Evolutionary conservation across 2,329 filamentous ascomycete genomes (phyloP).

Genomic region (Colletotrichum incanum): DNA sequence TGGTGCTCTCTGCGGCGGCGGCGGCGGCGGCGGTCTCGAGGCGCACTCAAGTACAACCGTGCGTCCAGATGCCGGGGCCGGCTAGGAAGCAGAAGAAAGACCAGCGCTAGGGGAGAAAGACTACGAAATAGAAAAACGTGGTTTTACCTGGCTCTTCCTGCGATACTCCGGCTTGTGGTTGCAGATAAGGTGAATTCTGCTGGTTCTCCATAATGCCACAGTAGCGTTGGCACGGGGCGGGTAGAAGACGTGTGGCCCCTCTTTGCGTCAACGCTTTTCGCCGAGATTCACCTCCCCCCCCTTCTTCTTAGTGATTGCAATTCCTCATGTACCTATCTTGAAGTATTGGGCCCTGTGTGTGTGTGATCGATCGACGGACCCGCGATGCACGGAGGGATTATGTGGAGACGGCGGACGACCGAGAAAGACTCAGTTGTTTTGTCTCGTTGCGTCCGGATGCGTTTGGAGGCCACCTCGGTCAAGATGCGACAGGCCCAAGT

Average conservation of each 20-base stretch:
- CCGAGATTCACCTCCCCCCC: constrained; percentile 19
- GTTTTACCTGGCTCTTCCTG: constrained; percentile 16
- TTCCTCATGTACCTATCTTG: constrained; percentile 9
- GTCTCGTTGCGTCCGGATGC: constrained; percentile 29
- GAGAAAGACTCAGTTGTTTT: neutral
- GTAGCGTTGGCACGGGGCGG: constrained; percentile 27
- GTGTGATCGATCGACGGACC: constrained; percentile 4
- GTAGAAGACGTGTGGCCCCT: constrained; percentile 15
- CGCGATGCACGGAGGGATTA: neutral
- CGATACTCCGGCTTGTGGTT: constrained; percentile 27
- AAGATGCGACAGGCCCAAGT: constrained; percentile 22
- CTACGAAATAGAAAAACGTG: constrained; percentile 11
- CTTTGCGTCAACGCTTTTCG: constrained; percentile 24
- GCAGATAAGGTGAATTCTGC: constrained; percentile 33
- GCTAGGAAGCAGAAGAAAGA: constrained; percentile 6
- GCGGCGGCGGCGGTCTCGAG: constrained; percentile 24
- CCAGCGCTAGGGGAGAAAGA: neutral
- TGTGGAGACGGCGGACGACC: constrained; percentile 4
- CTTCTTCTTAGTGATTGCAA: constrained; percentile 13
- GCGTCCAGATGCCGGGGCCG: constrained; percentile 21
- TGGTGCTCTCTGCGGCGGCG: constrained; percentile 26
- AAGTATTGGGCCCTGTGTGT: neutral
- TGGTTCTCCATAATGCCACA: constrained; percentile 23
- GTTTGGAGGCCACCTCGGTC: constrained; percentile 27
- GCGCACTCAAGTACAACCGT: constrained; percentile 29